phyloP scores from a whole-genome alignment of 768 basidiomycete genomes.

The Auriscalpium microsporum region DNA sequence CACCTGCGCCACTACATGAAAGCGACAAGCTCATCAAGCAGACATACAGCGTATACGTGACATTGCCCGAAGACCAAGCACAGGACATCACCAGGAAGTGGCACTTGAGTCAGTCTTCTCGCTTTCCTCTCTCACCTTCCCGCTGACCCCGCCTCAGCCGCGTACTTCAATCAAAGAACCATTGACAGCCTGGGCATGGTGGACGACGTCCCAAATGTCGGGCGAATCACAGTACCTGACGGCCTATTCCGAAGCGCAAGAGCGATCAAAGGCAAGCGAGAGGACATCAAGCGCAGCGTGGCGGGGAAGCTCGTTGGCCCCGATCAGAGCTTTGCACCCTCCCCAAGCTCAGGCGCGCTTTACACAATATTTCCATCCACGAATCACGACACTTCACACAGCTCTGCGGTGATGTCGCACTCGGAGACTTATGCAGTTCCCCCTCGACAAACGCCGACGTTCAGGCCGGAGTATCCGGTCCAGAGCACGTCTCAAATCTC shows the following conservation, averaged over 20 bases:
- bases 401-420: not conserved
- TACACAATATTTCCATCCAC: constrained; percentile 15
- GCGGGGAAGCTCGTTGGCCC: not conserved
- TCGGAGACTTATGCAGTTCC: not conserved
- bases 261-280: constrained; percentile 11
- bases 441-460: not conserved
- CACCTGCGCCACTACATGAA: constrained; percentile 25
- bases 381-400: constrained; percentile 2
- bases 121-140: constrained; percentile 1
- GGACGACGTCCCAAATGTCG: constrained; percentile 53
- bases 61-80: constrained; percentile 29
- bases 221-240: constrained; percentile 55
- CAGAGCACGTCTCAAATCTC: not conserved
- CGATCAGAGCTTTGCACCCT: constrained; percentile 2
- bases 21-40: constrained; percentile 57
- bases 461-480: not conserved
- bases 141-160: constrained; percentile 38
- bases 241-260: constrained; percentile 51
- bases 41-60: constrained; percentile 74
- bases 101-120: constrained; percentile 60
- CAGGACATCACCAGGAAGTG: constrained; percentile 46
- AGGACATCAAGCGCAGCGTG: constrained; percentile 8
- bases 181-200: constrained; percentile 65
- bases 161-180: constrained; percentile 74
- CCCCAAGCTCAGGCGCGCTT: constrained; percentile 9